Evolutionary conservation across 768 basidiomycete species (phyloP), one percentile per base, ranked within the genome.

Genomic region (Phlebiopsis gigantea): DNA sequence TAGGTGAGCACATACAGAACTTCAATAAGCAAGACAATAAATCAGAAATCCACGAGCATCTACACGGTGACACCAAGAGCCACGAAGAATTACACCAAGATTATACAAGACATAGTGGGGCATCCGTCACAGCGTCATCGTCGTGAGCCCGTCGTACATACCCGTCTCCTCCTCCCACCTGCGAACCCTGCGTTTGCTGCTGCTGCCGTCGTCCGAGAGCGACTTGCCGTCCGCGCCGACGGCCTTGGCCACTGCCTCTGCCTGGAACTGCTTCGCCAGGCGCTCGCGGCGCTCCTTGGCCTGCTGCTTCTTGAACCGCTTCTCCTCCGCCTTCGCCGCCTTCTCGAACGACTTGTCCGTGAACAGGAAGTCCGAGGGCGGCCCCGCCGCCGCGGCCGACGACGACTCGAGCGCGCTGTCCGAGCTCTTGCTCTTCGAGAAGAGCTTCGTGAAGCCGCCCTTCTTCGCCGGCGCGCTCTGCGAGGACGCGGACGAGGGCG

Each of bases 181-280:
- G 50, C 24, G 29, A 22, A 17, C 47, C 55, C 21, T 30, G 29
- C 25, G 22, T 6, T 30, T 8, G 28, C 12, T 10, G 47, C 25
- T 51, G 31, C 59, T 26, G 49, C 25, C 46, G 19, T 58, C 59
- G 54, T 19, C 28, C 9, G 48, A 44, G 12, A 25, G 6, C 24
- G 57, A 53, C 25, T 43, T 2, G 5, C 46, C 39, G 46, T 64
- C 63, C 53, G 57, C 62, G 30, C 58, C 30, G 53, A 43, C 57
- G 57, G 57, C 57, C 71, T 72, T 57, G 58, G 71, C 22, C 62
- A 68, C 66, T 60, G 63, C 65, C 15, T 66, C 69, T 50, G 71
- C 70, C 65, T 75, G 77, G 59, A 80, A 69, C 46, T 78, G 72
- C 55, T 69, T 63, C n/a, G 79, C 79, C 29, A 80, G 69, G 50